Conservation (phyloP, 202 grass and related monocot species). For the Elaeis oleifera region DNA sequence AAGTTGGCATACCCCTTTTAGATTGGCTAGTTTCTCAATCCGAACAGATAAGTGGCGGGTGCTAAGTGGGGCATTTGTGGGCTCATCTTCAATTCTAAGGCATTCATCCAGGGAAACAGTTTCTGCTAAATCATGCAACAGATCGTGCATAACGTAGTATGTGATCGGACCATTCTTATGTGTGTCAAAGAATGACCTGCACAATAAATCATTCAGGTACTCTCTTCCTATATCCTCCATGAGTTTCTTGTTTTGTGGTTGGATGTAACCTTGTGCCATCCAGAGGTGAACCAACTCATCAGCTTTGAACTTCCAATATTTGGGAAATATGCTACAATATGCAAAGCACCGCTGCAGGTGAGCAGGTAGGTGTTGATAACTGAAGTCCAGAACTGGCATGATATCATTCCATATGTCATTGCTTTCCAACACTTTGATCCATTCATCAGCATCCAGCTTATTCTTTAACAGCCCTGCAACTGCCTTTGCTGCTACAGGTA, state of each 20-base stretch:
- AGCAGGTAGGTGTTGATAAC: conserved; percentile 1
- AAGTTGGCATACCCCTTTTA: conserved; percentile 21
- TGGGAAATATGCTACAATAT: conserved; percentile 12
- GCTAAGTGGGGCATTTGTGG: conserved; percentile 24
- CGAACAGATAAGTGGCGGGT: conserved; percentile 47
- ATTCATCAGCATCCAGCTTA: conserved; percentile 24
- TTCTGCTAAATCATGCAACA: conserved; percentile 56
- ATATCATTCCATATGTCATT: conserved; percentile 26
- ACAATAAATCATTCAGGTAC: conserved; percentile 39
- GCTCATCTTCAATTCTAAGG: conserved; percentile 28
- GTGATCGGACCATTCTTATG: conserved; percentile 15
- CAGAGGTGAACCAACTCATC: conserved; percentile 2
- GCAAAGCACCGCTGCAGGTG: conserved; percentile 12
- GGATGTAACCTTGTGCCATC: conserved; percentile 15
- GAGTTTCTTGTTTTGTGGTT: not conserved
- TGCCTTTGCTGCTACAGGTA: conserved; percentile 35
- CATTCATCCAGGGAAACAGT: conserved; percentile 37
- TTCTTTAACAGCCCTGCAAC: conserved; percentile 20
- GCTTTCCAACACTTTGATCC: conserved; percentile 25
- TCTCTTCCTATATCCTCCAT: conserved; percentile 34
- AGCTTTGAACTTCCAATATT: conserved; percentile 7
- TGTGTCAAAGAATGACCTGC: conserved; percentile 34
- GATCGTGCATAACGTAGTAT: conserved; percentile 45
- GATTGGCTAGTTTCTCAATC: conserved; percentile 14
- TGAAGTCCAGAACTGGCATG: conserved; percentile 24